Evolutionary conservation across 306 rosid species (phyloP), one percentile per base, ranked within the genome.

Genomic region (Pterocarpus santalinus): DNA sequence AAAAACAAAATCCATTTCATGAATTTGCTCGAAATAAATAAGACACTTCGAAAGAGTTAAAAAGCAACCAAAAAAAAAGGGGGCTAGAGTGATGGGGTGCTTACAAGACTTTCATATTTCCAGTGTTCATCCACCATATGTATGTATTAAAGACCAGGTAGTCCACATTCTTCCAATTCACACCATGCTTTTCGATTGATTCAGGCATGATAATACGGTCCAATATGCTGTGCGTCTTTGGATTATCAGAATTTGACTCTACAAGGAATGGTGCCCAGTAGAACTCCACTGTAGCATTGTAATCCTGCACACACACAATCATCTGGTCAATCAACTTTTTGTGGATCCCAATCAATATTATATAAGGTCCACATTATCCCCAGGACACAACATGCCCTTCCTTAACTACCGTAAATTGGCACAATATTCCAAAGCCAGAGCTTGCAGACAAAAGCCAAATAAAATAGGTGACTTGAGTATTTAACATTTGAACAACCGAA

Each of bases 61-160:
- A 10, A 43, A 8, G 28, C 35, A 61, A 1, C 16, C 52, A 39
- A 11, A 32, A 43, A 43, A 15, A 34, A 53, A 33, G 34, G 30
- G n/a, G 13, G 11, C 22, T 2, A 44, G 2, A 49, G n/a, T 11
- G 12, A 38, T 32, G 1, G 35, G 3, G 5, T 65, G 70, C 99
- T 93, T 89, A 95, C 99, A 95, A 72, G 72, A 95, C 88, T 90
- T 95, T 95, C 97, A 95, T 95, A 3, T 49, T 36, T 72, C 62
- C 77, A 3, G 94, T 89, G 83, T 95, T 95, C 99, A 95, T 95
- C 99, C 99, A 95, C 99, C 99, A 95, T 43, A 95, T 95, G 87
- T 95, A 95, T 1, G 99, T 95, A 83, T 95, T 95, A 73, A 95
- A 95, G 78, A 95, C 68, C 4, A 95, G 90, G 85, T 86, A 93